phyloP scores from a whole-genome alignment of 257 asterid genomes.

The Cinchona pubescens region DNA sequence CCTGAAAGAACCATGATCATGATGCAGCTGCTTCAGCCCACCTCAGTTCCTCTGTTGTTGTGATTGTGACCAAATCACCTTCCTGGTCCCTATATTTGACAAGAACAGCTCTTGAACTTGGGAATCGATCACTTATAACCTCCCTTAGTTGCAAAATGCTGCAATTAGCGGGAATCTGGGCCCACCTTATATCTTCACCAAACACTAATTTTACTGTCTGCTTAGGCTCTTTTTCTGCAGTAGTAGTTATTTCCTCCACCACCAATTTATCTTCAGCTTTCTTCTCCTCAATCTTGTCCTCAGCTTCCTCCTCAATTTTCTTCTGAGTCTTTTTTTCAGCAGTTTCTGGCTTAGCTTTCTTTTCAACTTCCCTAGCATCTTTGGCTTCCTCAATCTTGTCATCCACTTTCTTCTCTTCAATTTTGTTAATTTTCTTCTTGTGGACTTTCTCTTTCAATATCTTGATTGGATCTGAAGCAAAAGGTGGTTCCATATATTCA shows the following conservation, averaged over 20 bases:
- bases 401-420: conserved; percentile 32
- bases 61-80: conserved; percentile 85
- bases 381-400: conserved; percentile 18
- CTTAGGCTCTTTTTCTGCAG: conserved; percentile 38
- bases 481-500: conserved; percentile 49
- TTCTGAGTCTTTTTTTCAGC: conserved; percentile 32
- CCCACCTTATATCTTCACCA: conserved; percentile 90
- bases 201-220: conserved; percentile 61
- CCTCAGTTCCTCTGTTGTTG: conserved; percentile 68
- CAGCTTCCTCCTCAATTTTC: conserved; percentile 23
- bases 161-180: conserved; percentile 63
- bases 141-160: conserved; percentile 53
- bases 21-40: conserved; percentile 77
- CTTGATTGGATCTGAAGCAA: conserved; percentile 30
- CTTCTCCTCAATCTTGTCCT: conserved; percentile 26
- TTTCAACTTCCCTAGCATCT: conserved; percentile 3
- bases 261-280: conserved; percentile 46
- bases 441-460: conserved; percentile 37
- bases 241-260: conserved; percentile 53
- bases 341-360: conserved; percentile 14
- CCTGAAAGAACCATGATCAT: conserved; percentile 57
- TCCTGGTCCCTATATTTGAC: conserved; percentile 82
- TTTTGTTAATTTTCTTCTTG: conserved; percentile 39
- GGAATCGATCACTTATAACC: conserved; percentile 54
- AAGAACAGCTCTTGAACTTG: conserved; percentile 49